Evolutionary conservation across 352 stramenopile species (phyloP).

Genomic region (Phytophthora pseudosyringae): DNA sequence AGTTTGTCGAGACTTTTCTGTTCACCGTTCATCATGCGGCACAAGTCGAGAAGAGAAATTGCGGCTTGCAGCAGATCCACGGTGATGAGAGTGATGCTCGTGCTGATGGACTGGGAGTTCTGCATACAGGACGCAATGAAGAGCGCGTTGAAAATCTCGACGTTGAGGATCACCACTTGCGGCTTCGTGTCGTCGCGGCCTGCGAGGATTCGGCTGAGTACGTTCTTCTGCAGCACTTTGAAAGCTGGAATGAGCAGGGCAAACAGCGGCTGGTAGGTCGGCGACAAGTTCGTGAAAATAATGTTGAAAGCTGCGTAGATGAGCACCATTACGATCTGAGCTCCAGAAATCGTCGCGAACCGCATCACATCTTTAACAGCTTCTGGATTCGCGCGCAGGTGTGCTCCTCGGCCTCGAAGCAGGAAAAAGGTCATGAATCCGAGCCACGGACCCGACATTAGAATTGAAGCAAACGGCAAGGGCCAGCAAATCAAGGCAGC

Average conservation of each 20-base stretch:
- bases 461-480: conserved; percentile 15
- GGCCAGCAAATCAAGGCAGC: conserved; percentile 20
- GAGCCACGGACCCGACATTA: conserved; percentile 27
- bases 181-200: conserved; percentile 27
- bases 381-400: conserved; percentile 25
- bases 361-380: conserved; percentile 16
- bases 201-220: conserved; percentile 20
- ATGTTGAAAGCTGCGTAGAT: conserved; percentile 21
- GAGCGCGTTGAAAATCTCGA: conserved; percentile 38
- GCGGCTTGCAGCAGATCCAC: conserved; percentile 25
- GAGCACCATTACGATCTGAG: conserved; percentile 12
- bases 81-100: conserved; percentile 23
- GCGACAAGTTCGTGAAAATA: conserved; percentile 17
- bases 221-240: conserved; percentile 52
- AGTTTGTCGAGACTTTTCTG: conserved; percentile 15
- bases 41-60: conserved; percentile 24
- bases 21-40: conserved; percentile 20
- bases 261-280: conserved; percentile 36
- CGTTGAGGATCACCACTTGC: conserved; percentile 32
- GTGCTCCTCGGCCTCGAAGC: conserved; percentile 8
- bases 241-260: conserved; percentile 44
- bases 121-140: conserved; percentile 36
- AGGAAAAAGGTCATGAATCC: conserved; percentile 25
- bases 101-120: conserved; percentile 22
- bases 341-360: conserved; percentile 22